Conservation (phyloP, 2,329 filamentous ascomycete species). For the Fusarium liriodendri region DNA sequence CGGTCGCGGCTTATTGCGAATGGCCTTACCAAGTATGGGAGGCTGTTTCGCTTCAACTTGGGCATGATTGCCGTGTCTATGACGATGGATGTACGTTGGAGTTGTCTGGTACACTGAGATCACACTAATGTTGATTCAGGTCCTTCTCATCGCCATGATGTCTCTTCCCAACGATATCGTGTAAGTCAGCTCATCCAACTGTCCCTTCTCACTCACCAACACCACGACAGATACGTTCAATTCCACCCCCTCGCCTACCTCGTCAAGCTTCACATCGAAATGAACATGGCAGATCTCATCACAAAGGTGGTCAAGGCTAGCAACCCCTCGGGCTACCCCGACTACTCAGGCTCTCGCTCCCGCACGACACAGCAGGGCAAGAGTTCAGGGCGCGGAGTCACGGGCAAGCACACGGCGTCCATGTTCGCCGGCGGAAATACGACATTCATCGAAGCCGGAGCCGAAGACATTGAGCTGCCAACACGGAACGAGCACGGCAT, state of each 20-base stretch:
- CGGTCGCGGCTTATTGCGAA: conserved; percentile 58
- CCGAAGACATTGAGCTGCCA: conserved; percentile 35
- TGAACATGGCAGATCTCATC: conserved; percentile 65
- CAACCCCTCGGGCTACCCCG: conserved; percentile 46
- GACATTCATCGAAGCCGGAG: conserved; percentile 39
- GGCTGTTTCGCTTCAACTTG: conserved; percentile 53
- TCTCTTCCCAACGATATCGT: conserved; percentile 45
- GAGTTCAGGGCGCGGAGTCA: conserved; percentile 11
- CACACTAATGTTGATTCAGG: conserved; percentile 18
- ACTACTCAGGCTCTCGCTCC: conserved; percentile 40
- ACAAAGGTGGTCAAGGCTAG: conserved; percentile 50
- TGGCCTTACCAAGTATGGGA: conserved; percentile 61
- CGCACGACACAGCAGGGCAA: conserved; percentile 25
- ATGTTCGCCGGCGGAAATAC: conserved; percentile 40
- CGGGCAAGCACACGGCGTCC: conserved; percentile 16
- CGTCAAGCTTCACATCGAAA: conserved; percentile 66
- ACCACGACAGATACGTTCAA: conserved; percentile 51
- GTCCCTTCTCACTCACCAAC: not conserved
- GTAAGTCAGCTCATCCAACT: conserved; percentile 22
- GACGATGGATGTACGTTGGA: conserved; percentile 40
- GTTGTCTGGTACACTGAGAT: fast-evolving
- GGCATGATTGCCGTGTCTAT: conserved; percentile 47
- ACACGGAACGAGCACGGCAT: conserved; percentile 25
- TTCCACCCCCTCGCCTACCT: conserved; percentile 65
- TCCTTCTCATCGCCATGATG: conserved; percentile 47